Conservation (phyloP, 2,329 filamentous ascomycete genomes). For the Ophiosphaerella herpotricha region DNA sequence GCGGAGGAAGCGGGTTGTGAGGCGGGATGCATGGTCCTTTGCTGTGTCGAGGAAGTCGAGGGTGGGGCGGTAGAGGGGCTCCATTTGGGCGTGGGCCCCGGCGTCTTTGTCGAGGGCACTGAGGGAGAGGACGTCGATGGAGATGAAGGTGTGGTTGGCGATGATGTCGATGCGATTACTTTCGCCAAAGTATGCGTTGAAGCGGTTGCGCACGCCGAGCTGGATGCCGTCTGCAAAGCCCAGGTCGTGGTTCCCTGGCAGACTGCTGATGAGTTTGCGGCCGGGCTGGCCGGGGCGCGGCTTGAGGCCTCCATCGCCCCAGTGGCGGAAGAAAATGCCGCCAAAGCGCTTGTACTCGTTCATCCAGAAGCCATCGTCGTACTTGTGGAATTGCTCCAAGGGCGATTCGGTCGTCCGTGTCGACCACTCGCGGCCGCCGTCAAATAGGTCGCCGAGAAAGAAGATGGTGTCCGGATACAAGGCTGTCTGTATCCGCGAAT, state of each 20-base stretch:
- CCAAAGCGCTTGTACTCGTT: slow-evolving; percentile 84
- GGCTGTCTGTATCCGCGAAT: slow-evolving; percentile 73
- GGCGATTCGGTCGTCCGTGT: slow-evolving; percentile 61
- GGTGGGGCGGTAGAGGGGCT: slow-evolving; percentile 73
- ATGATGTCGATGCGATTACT: slow-evolving; percentile 89
- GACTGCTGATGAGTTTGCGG: slow-evolving; percentile 77
- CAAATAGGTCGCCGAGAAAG: slow-evolving; percentile 93
- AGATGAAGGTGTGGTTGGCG: slow-evolving; percentile 94
- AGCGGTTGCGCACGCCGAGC: slow-evolving; percentile 76
- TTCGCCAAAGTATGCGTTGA: slow-evolving; percentile 86
- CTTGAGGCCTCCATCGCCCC: slow-evolving; percentile 61
- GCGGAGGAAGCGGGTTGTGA: slow-evolving; percentile 70
- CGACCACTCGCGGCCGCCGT: slow-evolving; percentile 94
- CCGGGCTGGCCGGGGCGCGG: slow-evolving; percentile 66
- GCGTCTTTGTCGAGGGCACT: slow-evolving; percentile 68
- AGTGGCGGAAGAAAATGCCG: slow-evolving; percentile 78
- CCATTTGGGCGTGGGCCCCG: slow-evolving; percentile 55
- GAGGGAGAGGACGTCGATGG: slow-evolving; percentile 84
- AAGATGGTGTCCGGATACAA: slow-evolving; percentile 86
- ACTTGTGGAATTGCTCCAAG: slow-evolving; percentile 72
- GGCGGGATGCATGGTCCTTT: slow-evolving; percentile 66
- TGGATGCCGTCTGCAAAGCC: slow-evolving; percentile 89
- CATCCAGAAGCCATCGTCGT: slow-evolving; percentile 83
- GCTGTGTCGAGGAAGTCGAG: slow-evolving; percentile 75
- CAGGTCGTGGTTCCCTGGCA: slow-evolving; percentile 94